Evolutionary conservation across 257 asterid species (phyloP).

Genomic region (Salvia splendens): DNA sequence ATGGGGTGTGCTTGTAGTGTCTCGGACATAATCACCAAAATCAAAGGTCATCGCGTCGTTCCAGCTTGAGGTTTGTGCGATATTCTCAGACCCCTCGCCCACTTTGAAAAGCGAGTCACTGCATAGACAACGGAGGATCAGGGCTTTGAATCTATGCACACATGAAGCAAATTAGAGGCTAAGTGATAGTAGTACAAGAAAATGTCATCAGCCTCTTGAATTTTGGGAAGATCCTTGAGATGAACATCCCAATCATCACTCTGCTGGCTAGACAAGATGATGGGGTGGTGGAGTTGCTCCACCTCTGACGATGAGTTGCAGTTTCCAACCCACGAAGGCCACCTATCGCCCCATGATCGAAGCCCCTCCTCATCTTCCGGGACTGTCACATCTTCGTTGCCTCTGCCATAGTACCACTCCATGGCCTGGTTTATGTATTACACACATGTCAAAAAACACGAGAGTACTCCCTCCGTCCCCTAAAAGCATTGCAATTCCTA

Average conservation of each 20-base stretch:
- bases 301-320: conserved; percentile 27
- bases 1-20: conserved; percentile 8
- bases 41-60: conserved; percentile 33
- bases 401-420: conserved; percentile 42
- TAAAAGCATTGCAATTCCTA: too few species aligned
- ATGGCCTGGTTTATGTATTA: conserved; percentile 29
- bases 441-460: conserved; percentile 10
- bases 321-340: conserved; percentile 41
- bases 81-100: conserved; percentile 29
- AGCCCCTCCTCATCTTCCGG: conserved; percentile 35
- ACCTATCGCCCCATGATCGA: conserved; percentile 37
- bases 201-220: conserved; percentile 46
- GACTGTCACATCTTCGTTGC: conserved; percentile 33
- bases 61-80: conserved; percentile 29
- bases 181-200: conserved; percentile 45
- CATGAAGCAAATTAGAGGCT: background rate
- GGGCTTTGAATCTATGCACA: background rate
- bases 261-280: conserved; percentile 28
- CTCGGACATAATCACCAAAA: conserved; percentile 30
- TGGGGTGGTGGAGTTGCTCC: conserved; percentile 32
- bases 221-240: conserved; percentile 35
- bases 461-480: too few species aligned
- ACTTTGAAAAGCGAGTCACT: conserved; percentile 45
- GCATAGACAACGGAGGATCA: conserved; percentile 29
- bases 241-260: conserved; percentile 31